phyloP scores from a whole-genome alignment of 1,284 basidiomycete species.

The Naganishia cerealis region DNA sequence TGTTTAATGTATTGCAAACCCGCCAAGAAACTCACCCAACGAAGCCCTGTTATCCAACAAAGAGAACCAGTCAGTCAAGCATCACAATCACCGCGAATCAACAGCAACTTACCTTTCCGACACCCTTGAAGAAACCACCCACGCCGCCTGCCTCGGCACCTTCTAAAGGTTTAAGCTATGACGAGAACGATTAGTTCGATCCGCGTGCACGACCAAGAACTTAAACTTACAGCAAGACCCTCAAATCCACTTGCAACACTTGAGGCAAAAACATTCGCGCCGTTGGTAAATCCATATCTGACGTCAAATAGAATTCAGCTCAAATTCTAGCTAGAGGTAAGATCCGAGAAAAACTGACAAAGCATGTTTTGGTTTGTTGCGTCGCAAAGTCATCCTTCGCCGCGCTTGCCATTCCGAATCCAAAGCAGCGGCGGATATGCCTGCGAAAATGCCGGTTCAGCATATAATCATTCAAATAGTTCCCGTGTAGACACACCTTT shows the following conservation, averaged over 20 bases:
- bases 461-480: conserved; percentile 86
- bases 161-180: conserved; percentile 87
- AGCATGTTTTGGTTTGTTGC: conserved; percentile 94
- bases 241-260: conserved; percentile 95
- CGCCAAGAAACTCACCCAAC: conserved; percentile 10
- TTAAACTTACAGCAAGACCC: conserved; percentile 74
- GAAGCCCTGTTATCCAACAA: conserved; percentile 36
- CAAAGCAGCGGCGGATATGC: conserved; percentile 91
- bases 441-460: conserved; percentile 52
- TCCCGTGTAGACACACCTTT: conserved; percentile 79
- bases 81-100: conserved; percentile 8
- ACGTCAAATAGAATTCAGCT: neutral
- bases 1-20: neutral
- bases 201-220: neutral
- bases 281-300: conserved; percentile 89
- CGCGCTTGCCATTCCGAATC: conserved; percentile 93
- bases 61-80: conserved; percentile 6
- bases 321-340: conserved; percentile 1
- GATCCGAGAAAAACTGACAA: conserved; percentile 61
- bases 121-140: conserved; percentile 93
- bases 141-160: conserved; percentile 94
- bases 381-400: conserved; percentile 79
- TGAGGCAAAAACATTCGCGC: conserved; percentile 88
- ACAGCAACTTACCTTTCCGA: conserved; percentile 70
- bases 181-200: neutral